phyloP scores from a whole-genome alignment of 306 rosid species.

The Lathyrus aphaca region DNA sequence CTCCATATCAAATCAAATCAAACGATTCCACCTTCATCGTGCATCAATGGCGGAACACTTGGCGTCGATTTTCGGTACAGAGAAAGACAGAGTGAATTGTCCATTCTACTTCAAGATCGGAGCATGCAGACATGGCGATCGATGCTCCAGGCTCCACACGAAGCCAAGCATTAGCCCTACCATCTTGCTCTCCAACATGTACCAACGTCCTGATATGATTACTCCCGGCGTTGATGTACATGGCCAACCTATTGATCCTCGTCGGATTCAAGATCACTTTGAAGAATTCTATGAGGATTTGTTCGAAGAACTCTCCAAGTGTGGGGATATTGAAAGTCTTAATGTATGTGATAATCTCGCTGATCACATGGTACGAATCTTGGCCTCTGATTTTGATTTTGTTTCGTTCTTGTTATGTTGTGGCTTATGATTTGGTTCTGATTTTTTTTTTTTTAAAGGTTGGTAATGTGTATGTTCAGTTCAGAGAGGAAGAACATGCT shows the following conservation, averaged over 20 bases:
- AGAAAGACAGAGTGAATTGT: constrained; percentile 78
- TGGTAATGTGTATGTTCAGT: constrained; percentile 79
- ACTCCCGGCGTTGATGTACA: constrained; percentile 70
- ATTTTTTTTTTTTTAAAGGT: constrained; percentile 50
- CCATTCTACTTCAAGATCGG: constrained; percentile 86
- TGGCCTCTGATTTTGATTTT: background rate
- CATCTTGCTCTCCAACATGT: constrained; percentile 69
- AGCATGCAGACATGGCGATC: constrained; percentile 78
- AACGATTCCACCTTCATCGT: background rate
- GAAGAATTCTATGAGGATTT: constrained; percentile 81
- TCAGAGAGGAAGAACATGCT: constrained; percentile 71
- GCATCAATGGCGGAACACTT: constrained; percentile 67
- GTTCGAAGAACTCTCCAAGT: constrained; percentile 64
- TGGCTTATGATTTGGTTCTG: background rate
- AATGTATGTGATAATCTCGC: constrained; percentile 77
- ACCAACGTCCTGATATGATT: constrained; percentile 78
- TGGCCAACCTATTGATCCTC: constrained; percentile 66
- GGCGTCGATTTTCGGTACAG: constrained; percentile 77
- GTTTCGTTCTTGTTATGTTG: background rate
- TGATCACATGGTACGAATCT: constrained; percentile 64
- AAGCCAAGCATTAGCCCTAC: constrained; percentile 80
- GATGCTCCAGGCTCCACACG: constrained; percentile 71
- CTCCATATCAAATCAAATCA: background rate
- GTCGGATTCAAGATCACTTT: constrained; percentile 60
- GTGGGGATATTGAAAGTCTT: constrained; percentile 71